Conservation (phyloP, 495 filamentous ascomycete genomes). For the Talaromyces borbonicus region DNA sequence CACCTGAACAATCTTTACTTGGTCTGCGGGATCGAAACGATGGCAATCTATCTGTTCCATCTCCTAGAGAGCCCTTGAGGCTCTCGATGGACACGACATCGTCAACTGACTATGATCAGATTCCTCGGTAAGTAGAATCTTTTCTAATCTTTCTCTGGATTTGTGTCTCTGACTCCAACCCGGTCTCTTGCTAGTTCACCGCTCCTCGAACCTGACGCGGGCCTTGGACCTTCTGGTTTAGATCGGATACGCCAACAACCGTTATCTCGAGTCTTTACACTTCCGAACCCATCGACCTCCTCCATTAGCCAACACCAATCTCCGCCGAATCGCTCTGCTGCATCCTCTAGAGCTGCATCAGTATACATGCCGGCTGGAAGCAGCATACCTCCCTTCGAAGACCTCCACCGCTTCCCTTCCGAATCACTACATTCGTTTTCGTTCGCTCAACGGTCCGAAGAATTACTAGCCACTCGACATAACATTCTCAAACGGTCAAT, state of each 20-base stretch:
- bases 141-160: background rate
- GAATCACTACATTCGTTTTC: constrained; percentile 98
- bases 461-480: constrained; percentile 79
- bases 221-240: constrained; percentile 63
- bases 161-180: background rate
- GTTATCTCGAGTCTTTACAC: constrained; percentile 48
- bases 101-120: constrained; percentile 33
- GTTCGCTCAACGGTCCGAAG: constrained; percentile 92
- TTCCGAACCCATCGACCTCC: constrained; percentile 54
- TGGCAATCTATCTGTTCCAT: constrained; percentile 45
- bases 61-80: constrained; percentile 25
- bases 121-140: constrained; percentile 27
- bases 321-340: constrained; percentile 45
- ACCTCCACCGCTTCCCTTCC: constrained; percentile 82
- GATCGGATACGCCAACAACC: constrained; percentile 83
- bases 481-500: constrained; percentile 89
- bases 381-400: constrained; percentile 63
- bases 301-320: constrained; percentile 53
- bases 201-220: constrained; percentile 53
- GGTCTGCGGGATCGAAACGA: constrained; percentile 58
- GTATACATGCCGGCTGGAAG: constrained; percentile 56
- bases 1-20: constrained; percentile 28
- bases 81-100: constrained; percentile 29
- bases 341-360: constrained; percentile 43
- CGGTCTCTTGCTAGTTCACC: constrained; percentile 33